phyloP scores from a whole-genome alignment of 768 basidiomycete genomes.

The Boletus speciosus region DNA sequence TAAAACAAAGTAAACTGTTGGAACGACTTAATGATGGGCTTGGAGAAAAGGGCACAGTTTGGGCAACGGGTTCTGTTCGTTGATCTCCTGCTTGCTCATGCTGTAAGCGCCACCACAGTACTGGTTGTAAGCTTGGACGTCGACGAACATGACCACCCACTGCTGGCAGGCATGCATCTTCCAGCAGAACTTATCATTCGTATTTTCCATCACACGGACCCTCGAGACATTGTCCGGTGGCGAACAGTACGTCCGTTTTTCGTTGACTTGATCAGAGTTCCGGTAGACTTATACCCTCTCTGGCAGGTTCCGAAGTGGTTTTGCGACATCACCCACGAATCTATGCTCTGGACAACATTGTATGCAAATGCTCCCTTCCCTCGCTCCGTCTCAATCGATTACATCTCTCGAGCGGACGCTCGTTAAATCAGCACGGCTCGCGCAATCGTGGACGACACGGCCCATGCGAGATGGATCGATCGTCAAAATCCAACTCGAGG shows the following conservation, averaged over 20 bases:
- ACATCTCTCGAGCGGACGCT: background rate
- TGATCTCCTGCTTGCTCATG: too few relatives aligned
- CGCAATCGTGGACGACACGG: conserved; percentile 2
- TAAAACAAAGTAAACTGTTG: background rate
- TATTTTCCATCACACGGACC: background rate
- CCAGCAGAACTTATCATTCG: background rate
- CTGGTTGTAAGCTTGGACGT: background rate
- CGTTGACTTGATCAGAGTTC: background rate
- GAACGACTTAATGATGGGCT: background rate
- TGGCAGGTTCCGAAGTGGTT: conserved; percentile 7
- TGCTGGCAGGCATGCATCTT: background rate
- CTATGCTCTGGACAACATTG: background rate
- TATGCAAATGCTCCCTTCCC: background rate
- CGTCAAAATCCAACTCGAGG: background rate
- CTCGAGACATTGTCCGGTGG: conserved; percentile 1
- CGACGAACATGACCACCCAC: background rate
- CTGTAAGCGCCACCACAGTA: background rate
- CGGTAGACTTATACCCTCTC: background rate
- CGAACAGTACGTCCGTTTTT: background rate
- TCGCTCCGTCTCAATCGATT: background rate
- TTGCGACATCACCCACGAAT: background rate
- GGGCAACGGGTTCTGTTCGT: too few relatives aligned
- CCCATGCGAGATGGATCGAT: background rate
- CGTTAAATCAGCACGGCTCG: background rate
- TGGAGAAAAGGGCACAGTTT: too few relatives aligned